phyloP scores from a whole-genome alignment of 768 basidiomycete genomes.

The Boletus insuetus region DNA sequence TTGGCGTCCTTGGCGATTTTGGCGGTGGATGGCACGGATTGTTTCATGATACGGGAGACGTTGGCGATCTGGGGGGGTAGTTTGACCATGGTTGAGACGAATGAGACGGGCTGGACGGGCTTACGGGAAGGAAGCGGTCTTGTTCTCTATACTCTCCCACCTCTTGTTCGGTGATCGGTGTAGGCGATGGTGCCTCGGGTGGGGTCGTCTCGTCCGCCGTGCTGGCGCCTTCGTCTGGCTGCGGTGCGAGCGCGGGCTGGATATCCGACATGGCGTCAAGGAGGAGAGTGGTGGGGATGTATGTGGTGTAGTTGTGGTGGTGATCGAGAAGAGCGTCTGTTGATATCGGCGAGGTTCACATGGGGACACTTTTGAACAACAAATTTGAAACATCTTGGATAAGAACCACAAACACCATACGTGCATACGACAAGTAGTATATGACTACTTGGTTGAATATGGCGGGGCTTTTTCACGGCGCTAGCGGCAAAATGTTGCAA shows the following conservation, averaged over 20 bases:
- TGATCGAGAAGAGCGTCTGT: not conserved
- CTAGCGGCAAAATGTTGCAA: slow-evolving; percentile 4
- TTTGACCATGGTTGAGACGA: not conserved
- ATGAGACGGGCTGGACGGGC: not conserved
- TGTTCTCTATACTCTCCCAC: slow-evolving; percentile 94
- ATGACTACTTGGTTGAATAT: too few species aligned
- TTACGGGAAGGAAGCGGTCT: slow-evolving; percentile 89
- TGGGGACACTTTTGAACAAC: not conserved
- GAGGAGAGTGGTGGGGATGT: not conserved
- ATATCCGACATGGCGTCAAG: slow-evolving; percentile 27
- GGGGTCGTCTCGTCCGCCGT: slow-evolving; percentile 27
- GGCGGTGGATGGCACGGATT: slow-evolving; percentile 81
- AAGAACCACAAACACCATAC: too few species aligned
- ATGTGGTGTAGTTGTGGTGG: not conserved
- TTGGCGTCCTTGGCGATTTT: slow-evolving; percentile 99
- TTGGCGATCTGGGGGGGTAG: slow-evolving; percentile 75
- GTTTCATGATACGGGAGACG: slow-evolving; percentile 97
- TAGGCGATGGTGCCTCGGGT: slow-evolving; percentile 50
- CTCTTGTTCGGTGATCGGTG: slow-evolving; percentile 86
- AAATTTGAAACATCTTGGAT: not conserved
- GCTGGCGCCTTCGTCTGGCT: slow-evolving; percentile 36
- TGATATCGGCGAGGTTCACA: not conserved
- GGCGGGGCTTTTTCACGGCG: slow-evolving; percentile 11
- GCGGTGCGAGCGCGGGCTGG: slow-evolving; percentile 40
- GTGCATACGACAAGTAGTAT: too few species aligned